Base-by-base conservation (phyloP, 371 early-diverging fungal species). In the Zancudomyces culisetae region DNA sequence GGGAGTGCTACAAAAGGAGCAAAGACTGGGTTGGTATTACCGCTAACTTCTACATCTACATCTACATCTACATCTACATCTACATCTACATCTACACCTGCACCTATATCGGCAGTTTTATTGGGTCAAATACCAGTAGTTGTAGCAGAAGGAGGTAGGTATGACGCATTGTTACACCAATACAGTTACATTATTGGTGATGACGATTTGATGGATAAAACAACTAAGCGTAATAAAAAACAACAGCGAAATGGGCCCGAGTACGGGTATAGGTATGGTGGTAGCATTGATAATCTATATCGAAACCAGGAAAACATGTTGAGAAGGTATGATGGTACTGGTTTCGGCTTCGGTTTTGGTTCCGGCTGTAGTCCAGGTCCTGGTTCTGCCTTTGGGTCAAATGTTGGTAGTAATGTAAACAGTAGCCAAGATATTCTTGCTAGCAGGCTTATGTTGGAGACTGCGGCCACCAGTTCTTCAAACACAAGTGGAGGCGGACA, bases 161-260 rank as follows among this genome's bases (percentile, higher is more conserved):
- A 94, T 49, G 92, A 93, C 60, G 68, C 70, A 10, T 52, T 87
- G 48, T 62, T 87, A 27, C 59, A 63, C 27, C 57, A 65, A 28
- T 79, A 78, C 53, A 63, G 79, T 42, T 68, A 70, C 49, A 76
- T 81, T 22, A 62, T 61, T 0, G 59, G 54, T 21, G 26, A 42
- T 21, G 49, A 46, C 15, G 15, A 39, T 1, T 4, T 24, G 23
- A 18, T 19, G 15, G 2, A 24, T 52, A 15, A 48, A 48, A 10
- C n/a, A n/a, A n/a, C n/a, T 48, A 4, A 27, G 27, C 48, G 27
- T 3, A 18, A 18, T 3, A n/a, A 18, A 48, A 15, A 10, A 19
- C 26, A n/a, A 4, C 23, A 4, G n/a, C 26, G 18, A 74, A 53
- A 70, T 78, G 49, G 62, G 56, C 46, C 35, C 15, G 35, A 10